phyloP scores from a whole-genome alignment of 2,329 filamentous ascomycete genomes.

The Scytalidium sp. region DNA sequence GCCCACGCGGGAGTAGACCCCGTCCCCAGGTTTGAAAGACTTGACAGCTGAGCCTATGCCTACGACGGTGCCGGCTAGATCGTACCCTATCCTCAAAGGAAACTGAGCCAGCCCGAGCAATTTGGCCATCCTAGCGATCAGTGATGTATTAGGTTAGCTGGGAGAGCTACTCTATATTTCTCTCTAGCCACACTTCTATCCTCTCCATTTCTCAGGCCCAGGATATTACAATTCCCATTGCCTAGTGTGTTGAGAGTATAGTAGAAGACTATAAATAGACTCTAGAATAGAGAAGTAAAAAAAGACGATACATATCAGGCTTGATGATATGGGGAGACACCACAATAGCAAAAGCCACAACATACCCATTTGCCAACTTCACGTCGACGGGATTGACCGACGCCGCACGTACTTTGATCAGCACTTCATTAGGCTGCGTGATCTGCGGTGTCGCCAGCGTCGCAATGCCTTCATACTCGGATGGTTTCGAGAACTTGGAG shows the following conservation, averaged over 20 bases:
- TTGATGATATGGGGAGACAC: neutral
- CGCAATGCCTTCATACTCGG: conserved; percentile 29
- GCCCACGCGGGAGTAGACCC: conserved; percentile 34
- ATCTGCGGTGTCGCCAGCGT: conserved; percentile 44
- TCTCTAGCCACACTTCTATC: too few species aligned
- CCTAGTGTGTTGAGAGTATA: too few species aligned
- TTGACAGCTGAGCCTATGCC: conserved; percentile 31
- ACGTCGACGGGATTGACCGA: conserved; percentile 44
- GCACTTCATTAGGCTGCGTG: conserved; percentile 37
- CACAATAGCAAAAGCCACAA: neutral
- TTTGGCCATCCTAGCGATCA: conserved; percentile 5
- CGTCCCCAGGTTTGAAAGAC: conserved; percentile 34
- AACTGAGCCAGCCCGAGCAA: conserved; percentile 26
- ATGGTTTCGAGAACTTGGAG: conserved; percentile 18
- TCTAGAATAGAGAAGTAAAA: neutral
- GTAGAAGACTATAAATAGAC: too few species aligned
- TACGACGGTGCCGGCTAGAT: conserved; percentile 35
- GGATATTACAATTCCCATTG: too few species aligned
- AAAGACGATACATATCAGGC: too few species aligned
- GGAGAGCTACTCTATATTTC: too few species aligned
- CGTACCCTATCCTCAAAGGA: conserved; percentile 41
- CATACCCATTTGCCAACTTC: conserved; percentile 30
- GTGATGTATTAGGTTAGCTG: neutral
- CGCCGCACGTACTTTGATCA: conserved; percentile 42
- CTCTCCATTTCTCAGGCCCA: too few species aligned